Base-by-base conservation (phyloP, 2,329 filamentous ascomycete genomes). In the Fusarium hostae region DNA sequence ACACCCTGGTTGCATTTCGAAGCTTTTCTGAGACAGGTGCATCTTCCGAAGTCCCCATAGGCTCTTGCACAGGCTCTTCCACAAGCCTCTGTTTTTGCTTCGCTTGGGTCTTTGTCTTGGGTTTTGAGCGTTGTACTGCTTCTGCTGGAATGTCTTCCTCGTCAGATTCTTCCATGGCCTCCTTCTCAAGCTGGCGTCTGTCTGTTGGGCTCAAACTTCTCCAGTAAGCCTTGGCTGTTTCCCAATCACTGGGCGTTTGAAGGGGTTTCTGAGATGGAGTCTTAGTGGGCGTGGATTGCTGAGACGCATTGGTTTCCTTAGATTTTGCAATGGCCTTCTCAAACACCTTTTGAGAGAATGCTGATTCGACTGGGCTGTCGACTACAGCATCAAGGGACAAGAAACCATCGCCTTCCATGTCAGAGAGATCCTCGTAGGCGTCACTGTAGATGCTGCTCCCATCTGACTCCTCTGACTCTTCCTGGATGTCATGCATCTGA, bases 321-420 rank as follows among this genome's bases (percentile, higher is more conserved):
- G 71, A 68, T 47, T 71, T 72, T 20, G 72, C 63, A 15, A 75
- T 66, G 2, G 76, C 70, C 51, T 76, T 78, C 51, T 76, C 73
- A 20, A 73, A 59, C 6, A 75, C 51, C 48, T 76, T 78, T 20
- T 71, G 70, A 5, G 73, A 57, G n/a, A 75, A 59, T 15, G 61
- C 68, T 15, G 65, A 58, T 28, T 70, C 68, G 40, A 76, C 69
- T 16, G 91, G 89, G 50, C 86, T 89, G 24, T 90, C 87, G 2
- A 94, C 86, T 12, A 94, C 88, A 15, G 92, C 92, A 79, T 94
- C 87, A 11, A 95, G 84, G 8, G 92, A 94, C 76, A 89, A 85
- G 75, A 94, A 95, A 0, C 91, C 92, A 50, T 88, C 87, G 4
- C 86, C 87, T 41, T 92, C 90, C 7, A 85, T 76, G 18, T 93